phyloP scores from a whole-genome alignment of 2,329 filamentous ascomycete genomes.

The Elsinoe perseae region DNA sequence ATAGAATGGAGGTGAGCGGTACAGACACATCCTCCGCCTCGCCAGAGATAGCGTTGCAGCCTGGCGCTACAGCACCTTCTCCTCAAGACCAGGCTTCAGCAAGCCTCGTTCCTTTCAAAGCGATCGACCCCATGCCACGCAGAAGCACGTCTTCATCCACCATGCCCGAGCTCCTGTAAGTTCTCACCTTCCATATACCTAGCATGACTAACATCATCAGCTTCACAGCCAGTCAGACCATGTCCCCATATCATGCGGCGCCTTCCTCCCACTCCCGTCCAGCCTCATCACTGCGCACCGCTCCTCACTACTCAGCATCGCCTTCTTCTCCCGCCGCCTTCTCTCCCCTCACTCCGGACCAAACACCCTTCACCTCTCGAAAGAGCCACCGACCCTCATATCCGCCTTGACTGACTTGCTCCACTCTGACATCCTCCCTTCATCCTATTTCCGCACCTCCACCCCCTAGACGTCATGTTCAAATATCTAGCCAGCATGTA shows the following conservation, averaged over 20 bases:
- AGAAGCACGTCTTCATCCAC: not conserved
- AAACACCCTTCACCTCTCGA: not conserved
- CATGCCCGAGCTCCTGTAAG: not conserved
- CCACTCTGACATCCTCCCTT: not conserved
- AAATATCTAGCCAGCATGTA: not conserved
- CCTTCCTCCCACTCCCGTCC: not conserved
- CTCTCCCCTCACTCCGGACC: not conserved
- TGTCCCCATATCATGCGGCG: not conserved
- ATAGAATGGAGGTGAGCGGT: too few species aligned
- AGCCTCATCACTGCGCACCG: not conserved
- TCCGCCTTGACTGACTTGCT: not conserved
- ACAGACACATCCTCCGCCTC: too few species aligned
- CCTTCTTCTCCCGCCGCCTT: not conserved
- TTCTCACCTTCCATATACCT: not conserved
- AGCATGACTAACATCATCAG: not conserved
- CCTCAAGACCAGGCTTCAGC: not conserved
- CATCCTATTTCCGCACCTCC: not conserved
- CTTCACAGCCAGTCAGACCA: not conserved
- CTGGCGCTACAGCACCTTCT: too few species aligned
- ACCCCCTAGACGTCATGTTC: not conserved
- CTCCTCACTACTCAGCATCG: not conserved
- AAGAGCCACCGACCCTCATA: not conserved
- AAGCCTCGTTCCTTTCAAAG: not conserved
- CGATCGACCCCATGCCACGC: not conserved
- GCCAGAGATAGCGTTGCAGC: too few species aligned